Base-by-base conservation (phyloP, 2,329 filamentous ascomycete species). In the Colletotrichum simmondsii region DNA sequence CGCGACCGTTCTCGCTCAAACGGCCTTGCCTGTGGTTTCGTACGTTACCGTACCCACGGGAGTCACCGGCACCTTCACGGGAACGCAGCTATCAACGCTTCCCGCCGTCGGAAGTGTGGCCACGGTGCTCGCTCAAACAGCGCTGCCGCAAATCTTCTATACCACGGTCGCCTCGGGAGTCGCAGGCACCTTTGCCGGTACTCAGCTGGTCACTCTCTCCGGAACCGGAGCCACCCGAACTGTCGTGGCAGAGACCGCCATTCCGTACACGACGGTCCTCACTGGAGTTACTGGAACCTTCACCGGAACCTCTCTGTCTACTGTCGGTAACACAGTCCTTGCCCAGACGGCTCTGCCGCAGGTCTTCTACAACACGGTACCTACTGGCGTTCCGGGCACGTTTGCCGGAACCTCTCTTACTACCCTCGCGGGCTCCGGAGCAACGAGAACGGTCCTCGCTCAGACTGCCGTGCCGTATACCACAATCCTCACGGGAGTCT, bases 91-190 rank as follows among this genome's bases (percentile, higher is more conserved):
- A 24, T 30, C 28, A 6, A 65, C 63, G 1, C 30, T 54, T 52
- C 46, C 56, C 8, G 24, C 52, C 52, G 19, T 8, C 3, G 60
- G 42, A n/a, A 62, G 26, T 14, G 24, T 71, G 6, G 57, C n/a
- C 3, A 66, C 62, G 4, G 68, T 71, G 3, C 26, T 71, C 5
- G 26, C 57, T 0, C 68, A 71, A 19, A 71, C 68, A 3, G 63
- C 68, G 0, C 8, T 66, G 5, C 54, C 54, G 4, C 58, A 2
- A 7, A 26, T 57, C 4, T 4, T 54, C 1, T 61, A 59, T 0
- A 61, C 56, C 1, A 67, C 65, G 3, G 42, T 67, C 10, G 24
- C 58, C 2, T 61, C 65, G 7, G 65, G 32, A 19, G 65, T 67
- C 0, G 19, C 42, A 8, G 42, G 42, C 19, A 49, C 42, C 19